Conservation (phyloP, 176 grass and related monocot genomes). For the Triticum timopheevii region DNA sequence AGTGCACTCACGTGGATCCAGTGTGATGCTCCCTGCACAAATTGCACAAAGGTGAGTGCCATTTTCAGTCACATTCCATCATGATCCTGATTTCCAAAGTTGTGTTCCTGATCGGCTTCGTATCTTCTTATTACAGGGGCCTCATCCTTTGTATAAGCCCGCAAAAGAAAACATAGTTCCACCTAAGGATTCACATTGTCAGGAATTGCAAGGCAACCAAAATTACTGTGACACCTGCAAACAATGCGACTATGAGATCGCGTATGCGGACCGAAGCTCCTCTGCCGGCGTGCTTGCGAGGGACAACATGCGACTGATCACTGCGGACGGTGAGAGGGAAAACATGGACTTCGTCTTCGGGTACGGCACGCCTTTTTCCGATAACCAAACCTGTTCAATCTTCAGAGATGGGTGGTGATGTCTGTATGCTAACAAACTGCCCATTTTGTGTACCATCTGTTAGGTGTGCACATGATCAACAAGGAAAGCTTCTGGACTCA, state of each 20-base stretch:
- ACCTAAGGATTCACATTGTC: constrained; percentile 50
- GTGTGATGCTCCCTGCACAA: constrained; percentile 74
- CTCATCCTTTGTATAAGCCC: constrained; percentile 77
- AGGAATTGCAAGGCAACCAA: constrained; percentile 58
- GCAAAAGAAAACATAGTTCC: constrained; percentile 40
- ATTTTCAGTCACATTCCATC: neutral
- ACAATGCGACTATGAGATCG: constrained; percentile 79
- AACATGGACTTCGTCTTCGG: constrained; percentile 73
- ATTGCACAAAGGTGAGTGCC: constrained; percentile 70
- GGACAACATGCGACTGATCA: constrained; percentile 60
- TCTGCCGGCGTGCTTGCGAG: constrained; percentile 65
- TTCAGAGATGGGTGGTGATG: neutral
- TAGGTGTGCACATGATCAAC: constrained; percentile 93
- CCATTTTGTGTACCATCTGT: neutral
- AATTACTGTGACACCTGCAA: constrained; percentile 51
- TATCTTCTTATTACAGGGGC: constrained; percentile 50
- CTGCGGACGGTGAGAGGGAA: constrained; percentile 44
- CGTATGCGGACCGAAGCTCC: constrained; percentile 69
- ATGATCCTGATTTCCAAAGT: neutral
- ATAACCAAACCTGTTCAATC: neutral
- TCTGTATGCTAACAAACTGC: neutral
- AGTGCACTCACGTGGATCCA: constrained; percentile 86
- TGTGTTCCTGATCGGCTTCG: neutral
- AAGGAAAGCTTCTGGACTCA: constrained; percentile 58
- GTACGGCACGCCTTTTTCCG: constrained; percentile 40